phyloP scores from a whole-genome alignment of 176 grass and related monocot genomes.

The Ampelocalamus luodianensis region DNA sequence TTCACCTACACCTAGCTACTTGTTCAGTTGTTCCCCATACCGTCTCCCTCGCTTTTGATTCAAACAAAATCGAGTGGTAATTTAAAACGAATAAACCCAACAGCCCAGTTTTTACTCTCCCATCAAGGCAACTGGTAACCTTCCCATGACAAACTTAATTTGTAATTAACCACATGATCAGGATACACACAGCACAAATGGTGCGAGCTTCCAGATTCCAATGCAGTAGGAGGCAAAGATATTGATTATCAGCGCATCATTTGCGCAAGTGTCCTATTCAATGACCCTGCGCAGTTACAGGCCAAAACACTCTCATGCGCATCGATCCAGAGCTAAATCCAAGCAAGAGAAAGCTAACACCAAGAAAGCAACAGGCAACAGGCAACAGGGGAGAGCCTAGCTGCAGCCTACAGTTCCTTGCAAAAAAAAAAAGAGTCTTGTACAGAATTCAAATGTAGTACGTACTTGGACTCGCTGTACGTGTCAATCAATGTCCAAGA shows the following conservation, averaged over 20 bases:
- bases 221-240: neutral
- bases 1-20: neutral
- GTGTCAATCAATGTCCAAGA: slow-evolving; percentile 10
- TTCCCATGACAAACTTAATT: neutral
- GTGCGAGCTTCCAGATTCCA: neutral
- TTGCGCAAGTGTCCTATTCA: neutral
- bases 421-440: neutral
- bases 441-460: neutral
- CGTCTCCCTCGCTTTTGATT: slow-evolving; percentile 7
- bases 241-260: neutral
- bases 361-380: neutral
- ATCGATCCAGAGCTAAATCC: slow-evolving; percentile 28
- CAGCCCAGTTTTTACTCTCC: neutral
- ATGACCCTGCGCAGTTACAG: neutral
- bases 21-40: neutral
- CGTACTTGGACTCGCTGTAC: neutral
- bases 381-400: neutral
- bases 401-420: neutral
- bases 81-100: neutral
- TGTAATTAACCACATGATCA: neutral
- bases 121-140: neutral
- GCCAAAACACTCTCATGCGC: neutral
- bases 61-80: neutral
- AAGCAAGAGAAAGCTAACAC: neutral
- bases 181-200: neutral